Conservation (phyloP, 2,329 filamentous ascomycete genomes). For the Alternaria sp. region DNA sequence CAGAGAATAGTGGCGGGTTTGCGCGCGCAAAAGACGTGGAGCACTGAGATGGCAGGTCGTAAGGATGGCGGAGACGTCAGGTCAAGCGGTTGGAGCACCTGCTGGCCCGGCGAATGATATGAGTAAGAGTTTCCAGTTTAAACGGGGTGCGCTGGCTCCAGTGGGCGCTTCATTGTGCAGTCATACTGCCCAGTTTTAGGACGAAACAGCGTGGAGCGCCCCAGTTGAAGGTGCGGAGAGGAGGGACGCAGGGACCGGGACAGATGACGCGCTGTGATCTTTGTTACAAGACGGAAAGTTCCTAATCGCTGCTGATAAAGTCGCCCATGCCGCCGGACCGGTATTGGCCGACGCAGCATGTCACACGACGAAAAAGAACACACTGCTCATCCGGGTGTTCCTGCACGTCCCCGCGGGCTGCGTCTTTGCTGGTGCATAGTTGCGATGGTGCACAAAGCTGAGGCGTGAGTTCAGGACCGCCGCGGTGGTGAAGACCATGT, state of each 20-base stretch:
- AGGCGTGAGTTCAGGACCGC: slow-evolving; percentile 9
- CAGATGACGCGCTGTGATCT: slow-evolving; percentile 38
- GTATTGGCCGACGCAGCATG: slow-evolving; percentile 19
- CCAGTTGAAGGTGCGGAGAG: slow-evolving; percentile 27
- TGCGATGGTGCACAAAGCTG: slow-evolving; percentile 8
- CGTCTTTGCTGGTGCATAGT: neutral
- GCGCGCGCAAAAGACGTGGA: slow-evolving; percentile 15
- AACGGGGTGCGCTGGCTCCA: slow-evolving; percentile 44
- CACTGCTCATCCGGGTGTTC: neutral
- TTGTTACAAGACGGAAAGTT: slow-evolving; percentile 30
- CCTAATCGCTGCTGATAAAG: slow-evolving; percentile 38
- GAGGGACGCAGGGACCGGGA: slow-evolving; percentile 21
- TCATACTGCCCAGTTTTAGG: slow-evolving; percentile 21
- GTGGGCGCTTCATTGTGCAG: slow-evolving; percentile 28
- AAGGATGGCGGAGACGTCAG: slow-evolving; percentile 30
- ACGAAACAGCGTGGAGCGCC: slow-evolving; percentile 28
- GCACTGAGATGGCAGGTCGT: slow-evolving; percentile 29
- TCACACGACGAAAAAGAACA: slow-evolving; percentile 32
- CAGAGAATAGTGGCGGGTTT: slow-evolving; percentile 14
- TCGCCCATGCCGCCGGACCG: slow-evolving; percentile 24
- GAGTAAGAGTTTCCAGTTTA: slow-evolving; percentile 36
- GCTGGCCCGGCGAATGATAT: slow-evolving; percentile 38
- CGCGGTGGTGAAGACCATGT: slow-evolving; percentile 12
- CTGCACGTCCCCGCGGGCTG: slow-evolving; percentile 4
- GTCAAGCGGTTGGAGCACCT: slow-evolving; percentile 41